Percentiles rank a stretch among this genome's conserved stretches.
Evolutionary conservation across 2,329 filamentous ascomycete species (phyloP).

Genomic region (Fusarium poae): DNA sequence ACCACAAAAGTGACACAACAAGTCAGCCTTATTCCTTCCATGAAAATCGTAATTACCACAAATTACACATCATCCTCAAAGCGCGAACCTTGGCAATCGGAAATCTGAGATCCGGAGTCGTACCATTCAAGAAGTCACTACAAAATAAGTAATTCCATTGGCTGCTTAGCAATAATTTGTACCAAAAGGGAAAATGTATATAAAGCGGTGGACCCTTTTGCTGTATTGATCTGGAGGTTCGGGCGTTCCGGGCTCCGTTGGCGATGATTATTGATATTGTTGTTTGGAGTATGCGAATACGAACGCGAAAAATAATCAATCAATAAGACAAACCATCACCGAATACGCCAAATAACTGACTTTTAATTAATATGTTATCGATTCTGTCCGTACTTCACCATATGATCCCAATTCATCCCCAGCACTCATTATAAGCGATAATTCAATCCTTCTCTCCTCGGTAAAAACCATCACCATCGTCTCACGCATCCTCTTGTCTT

Average conservation of each 20-base stretch:
- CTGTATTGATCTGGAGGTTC: constrained; percentile 6
- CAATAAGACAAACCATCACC: background rate
- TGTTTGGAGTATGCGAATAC: constrained; percentile 23
- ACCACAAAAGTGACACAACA: background rate
- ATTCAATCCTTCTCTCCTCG: constrained; percentile 36
- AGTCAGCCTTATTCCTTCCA: constrained; percentile 2
- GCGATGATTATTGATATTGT: background rate
- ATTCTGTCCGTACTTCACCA: constrained; percentile 30
- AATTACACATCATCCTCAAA: constrained; percentile 3
- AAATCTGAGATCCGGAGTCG: constrained; percentile 42
- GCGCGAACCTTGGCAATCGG: constrained; percentile 33
- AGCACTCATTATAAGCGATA: constrained; percentile 44
- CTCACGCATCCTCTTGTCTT: constrained; percentile 39
- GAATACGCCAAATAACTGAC: constrained; percentile 17
- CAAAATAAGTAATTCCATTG: constrained; percentile 18
- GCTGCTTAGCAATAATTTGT: background rate
- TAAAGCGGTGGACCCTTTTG: constrained; percentile 13
- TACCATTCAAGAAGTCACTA: constrained; percentile 18
- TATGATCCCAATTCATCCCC: constrained; percentile 30
- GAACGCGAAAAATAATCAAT: constrained; percentile 18
- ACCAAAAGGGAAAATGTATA: background rate
- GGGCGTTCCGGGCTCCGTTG: constrained; percentile 24
- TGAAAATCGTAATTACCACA: constrained; percentile 5
- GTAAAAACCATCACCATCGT: constrained; percentile 44
- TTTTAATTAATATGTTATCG: constrained; percentile 29